These are phyloP conservation scores for Wallacemonas sp. DNA, from an alignment of 208 protist species.

Conservation along the genomic window DNA sequence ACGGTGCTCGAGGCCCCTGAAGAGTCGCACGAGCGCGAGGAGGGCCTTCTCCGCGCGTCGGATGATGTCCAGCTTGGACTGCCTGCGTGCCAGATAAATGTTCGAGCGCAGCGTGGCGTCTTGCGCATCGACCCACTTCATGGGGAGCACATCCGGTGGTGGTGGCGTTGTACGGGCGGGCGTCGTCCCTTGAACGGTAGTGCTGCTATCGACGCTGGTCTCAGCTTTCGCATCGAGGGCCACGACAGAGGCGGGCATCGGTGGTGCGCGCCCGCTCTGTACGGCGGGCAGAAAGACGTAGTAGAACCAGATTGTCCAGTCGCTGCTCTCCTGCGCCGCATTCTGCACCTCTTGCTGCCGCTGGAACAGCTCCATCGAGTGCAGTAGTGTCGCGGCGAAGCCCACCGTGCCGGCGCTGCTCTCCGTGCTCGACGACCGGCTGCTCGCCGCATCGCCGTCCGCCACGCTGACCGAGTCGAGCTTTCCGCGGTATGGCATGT, in stretches of 20 bases:
- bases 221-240: not conserved
- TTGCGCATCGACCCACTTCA: conserved; percentile 33
- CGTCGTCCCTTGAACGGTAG: not conserved
- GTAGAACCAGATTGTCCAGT: conserved; percentile 43
- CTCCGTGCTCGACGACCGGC: not conserved
- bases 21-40: not conserved
- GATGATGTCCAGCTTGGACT: conserved; percentile 20
- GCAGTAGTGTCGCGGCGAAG: conserved; percentile 51
- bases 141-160: conserved; percentile 15
- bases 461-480: not conserved
- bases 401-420: conserved; percentile 32
- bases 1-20: not conserved
- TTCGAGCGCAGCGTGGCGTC: conserved; percentile 19
- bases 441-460: too few species aligned
- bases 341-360: conserved; percentile 37
- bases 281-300: conserved; percentile 1
- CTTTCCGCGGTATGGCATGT: conserved; percentile 19
- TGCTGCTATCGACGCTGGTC: not conserved
- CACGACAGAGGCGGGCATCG: not conserved
- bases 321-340: conserved; percentile 35
- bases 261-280: not conserved
- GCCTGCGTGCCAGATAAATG: conserved; percentile 26
- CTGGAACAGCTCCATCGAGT: conserved; percentile 76
- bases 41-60: not conserved
- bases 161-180: not conserved